Evolutionary conservation across 2,329 filamentous ascomycete species (phyloP).

Genomic region (Cadophora sp.): DNA sequence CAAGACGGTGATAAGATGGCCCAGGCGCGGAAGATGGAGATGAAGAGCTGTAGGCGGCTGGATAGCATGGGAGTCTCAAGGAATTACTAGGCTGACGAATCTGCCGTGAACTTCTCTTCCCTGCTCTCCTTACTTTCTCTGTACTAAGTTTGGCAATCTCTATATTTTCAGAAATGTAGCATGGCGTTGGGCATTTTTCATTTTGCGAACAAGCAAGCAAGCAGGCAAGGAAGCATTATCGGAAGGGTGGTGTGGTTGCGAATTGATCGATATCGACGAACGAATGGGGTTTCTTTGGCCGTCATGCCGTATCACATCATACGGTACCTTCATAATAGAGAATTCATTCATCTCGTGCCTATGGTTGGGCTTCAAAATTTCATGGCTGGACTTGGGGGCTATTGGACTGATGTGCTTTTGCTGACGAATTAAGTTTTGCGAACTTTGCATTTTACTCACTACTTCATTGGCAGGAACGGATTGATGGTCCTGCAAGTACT

Average conservation of each 20-base stretch:
- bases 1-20: conserved; percentile 66
- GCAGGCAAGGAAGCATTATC: conserved; percentile 6
- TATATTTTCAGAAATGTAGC: conserved; percentile 13
- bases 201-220: no score
- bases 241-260: neutral
- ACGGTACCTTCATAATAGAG: conserved; percentile 12
- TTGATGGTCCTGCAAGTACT: no score
- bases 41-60: conserved; percentile 64
- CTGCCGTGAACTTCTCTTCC: neutral
- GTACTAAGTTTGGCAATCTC: conserved; percentile 15
- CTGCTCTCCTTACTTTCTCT: neutral
- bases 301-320: neutral
- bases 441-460: no score
- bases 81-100: conserved; percentile 3
- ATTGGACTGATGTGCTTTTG: no score
- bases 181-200: conserved; percentile 22
- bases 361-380: no score
- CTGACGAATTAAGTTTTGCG: no score
- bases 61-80: conserved; percentile 52
- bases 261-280: conserved; percentile 4
- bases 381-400: no score
- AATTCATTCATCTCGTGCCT: conserved; percentile 12
- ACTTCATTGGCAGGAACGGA: no score
- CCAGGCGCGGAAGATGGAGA: conserved; percentile 57
- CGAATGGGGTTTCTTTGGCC: neutral